These are phyloP conservation scores for Triticum urartu DNA, from an alignment of 176 grass and related monocot genomes.

Conservation along the genomic window DNA sequence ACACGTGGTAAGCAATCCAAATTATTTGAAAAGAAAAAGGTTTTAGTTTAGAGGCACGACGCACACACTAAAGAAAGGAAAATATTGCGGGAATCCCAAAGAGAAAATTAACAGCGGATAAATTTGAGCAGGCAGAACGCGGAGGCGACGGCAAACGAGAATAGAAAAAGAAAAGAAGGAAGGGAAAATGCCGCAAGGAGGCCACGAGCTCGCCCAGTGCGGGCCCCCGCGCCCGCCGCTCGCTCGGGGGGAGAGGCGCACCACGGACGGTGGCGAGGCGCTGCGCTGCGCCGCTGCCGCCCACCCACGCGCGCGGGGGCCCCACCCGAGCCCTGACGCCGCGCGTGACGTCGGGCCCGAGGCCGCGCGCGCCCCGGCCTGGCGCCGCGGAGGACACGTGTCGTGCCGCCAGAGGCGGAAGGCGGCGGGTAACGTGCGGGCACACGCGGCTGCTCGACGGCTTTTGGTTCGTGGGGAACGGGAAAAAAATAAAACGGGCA, in stretches of 20 bases:
- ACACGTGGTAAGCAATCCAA: too few relatives aligned
- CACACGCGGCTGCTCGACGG: conserved; percentile 33
- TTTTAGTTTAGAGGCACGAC: too few relatives aligned
- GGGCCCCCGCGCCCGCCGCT: background rate
- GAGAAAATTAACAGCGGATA: too few relatives aligned
- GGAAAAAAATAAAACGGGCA: background rate
- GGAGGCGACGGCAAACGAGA: background rate
- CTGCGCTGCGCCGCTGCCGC: conserved; percentile 51
- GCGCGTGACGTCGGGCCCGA: conserved; percentile 17
- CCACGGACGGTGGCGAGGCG: conserved; percentile 78
- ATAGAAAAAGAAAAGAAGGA: background rate
- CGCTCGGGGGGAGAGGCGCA: conserved; percentile 33
- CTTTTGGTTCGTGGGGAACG: background rate
- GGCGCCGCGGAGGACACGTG: conserved; percentile 5
- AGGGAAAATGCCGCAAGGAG: background rate
- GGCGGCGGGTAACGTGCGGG: background rate
- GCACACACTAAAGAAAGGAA: too few relatives aligned
- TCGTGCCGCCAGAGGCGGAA: background rate
- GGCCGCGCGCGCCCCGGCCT: conserved; percentile 9
- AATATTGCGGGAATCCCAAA: too few relatives aligned
- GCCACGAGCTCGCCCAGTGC: background rate
- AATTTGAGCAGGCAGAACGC: background rate
- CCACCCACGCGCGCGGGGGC: conserved; percentile 6
- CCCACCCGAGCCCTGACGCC: background rate
- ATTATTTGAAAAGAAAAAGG: too few relatives aligned